Percentiles rank a stretch among this genome's conserved stretches.
Evolutionary conservation across 2,329 filamentous ascomycete genomes (phyloP).

Genomic region (Colletotrichum musae): DNA sequence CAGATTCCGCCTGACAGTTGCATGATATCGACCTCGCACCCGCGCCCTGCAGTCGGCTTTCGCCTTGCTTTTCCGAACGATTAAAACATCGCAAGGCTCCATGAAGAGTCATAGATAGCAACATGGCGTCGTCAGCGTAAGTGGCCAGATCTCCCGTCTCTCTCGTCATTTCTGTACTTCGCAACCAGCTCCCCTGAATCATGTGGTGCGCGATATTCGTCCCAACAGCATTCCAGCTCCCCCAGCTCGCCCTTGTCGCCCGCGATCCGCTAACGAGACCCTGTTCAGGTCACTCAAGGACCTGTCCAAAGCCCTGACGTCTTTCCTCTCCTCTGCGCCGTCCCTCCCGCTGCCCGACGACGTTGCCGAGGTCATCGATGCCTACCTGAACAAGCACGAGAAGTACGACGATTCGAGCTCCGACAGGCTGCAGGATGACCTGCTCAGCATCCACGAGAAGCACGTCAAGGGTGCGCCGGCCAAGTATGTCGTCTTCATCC

Average conservation of each 20-base stretch:
- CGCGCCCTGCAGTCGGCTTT: constrained; percentile 13
- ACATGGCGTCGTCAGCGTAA: constrained; percentile 48
- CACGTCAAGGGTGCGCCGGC: constrained; percentile 70
- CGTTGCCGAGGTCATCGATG: constrained; percentile 72
- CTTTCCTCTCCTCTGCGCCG: constrained; percentile 62
- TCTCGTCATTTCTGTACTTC: constrained; percentile 2
- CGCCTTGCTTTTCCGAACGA: constrained; percentile 24
- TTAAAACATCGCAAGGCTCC: constrained; percentile 34
- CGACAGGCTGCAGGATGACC: constrained; percentile 82
- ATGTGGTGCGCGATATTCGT: constrained; percentile 36
- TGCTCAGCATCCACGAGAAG: constrained; percentile 76
- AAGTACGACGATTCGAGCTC: constrained; percentile 77
- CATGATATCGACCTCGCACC: constrained; percentile 34
- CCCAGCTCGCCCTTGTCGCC: constrained; percentile 12
- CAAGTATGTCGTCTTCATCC: constrained; percentile 77
- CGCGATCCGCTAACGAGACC: constrained; percentile 15
- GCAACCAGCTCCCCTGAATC: constrained; percentile 9
- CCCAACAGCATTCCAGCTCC: constrained; percentile 5
- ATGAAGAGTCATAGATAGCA: constrained; percentile 36
- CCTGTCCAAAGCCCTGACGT: constrained; percentile 69
- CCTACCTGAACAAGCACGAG: constrained; percentile 77
- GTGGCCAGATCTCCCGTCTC: constrained; percentile 38
- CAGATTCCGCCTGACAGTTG: constrained; percentile 40
- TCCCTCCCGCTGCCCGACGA: constrained; percentile 76
- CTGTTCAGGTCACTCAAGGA: constrained; percentile 70